phyloP scores from a whole-genome alignment of 1,284 basidiomycete species.

The Fomitopsis pinicola region DNA sequence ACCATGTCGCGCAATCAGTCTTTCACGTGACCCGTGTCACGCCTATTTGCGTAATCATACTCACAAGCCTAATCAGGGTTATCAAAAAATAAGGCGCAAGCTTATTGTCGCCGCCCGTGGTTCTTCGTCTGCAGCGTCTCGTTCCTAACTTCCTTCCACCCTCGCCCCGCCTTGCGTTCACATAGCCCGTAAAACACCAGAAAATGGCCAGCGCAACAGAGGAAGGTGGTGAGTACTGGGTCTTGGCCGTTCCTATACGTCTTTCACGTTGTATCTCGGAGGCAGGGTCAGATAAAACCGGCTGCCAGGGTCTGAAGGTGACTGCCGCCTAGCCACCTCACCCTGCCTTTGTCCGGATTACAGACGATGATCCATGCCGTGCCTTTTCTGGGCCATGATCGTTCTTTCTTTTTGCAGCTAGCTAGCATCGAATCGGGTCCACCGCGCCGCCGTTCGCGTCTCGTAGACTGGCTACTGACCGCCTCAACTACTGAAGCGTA shows the following conservation, averaged over 20 bases:
- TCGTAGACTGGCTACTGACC: slow-evolving; percentile 23
- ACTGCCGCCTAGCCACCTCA: slow-evolving; percentile 14
- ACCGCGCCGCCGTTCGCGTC: slow-evolving; percentile 10
- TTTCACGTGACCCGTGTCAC: background rate
- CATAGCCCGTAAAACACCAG: background rate
- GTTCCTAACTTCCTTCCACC: too few species aligned
- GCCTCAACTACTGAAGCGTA: slow-evolving; percentile 15
- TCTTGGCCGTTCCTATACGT: slow-evolving; percentile 8
- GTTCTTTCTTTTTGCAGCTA: slow-evolving; percentile 52
- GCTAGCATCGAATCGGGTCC: slow-evolving; percentile 32
- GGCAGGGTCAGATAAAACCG: slow-evolving; percentile 18
- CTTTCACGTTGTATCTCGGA: slow-evolving; percentile 20
- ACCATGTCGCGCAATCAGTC: background rate
- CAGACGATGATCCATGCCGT: slow-evolving; percentile 56
- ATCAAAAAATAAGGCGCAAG: background rate
- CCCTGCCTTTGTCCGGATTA: slow-evolving; percentile 19
- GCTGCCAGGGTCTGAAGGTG: slow-evolving; percentile 12
- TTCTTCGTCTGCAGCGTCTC: background rate
- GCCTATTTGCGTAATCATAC: background rate
- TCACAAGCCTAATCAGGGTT: background rate
- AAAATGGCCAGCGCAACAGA: slow-evolving; percentile 19
- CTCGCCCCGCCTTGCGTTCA: background rate
- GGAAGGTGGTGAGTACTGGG: slow-evolving; percentile 16
- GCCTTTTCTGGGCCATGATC: slow-evolving; percentile 42
- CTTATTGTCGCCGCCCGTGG: background rate